These are phyloP conservation scores for Musa acuminata DNA, from an alignment of 176 grass and related monocot species.

Conservation along the genomic window DNA sequence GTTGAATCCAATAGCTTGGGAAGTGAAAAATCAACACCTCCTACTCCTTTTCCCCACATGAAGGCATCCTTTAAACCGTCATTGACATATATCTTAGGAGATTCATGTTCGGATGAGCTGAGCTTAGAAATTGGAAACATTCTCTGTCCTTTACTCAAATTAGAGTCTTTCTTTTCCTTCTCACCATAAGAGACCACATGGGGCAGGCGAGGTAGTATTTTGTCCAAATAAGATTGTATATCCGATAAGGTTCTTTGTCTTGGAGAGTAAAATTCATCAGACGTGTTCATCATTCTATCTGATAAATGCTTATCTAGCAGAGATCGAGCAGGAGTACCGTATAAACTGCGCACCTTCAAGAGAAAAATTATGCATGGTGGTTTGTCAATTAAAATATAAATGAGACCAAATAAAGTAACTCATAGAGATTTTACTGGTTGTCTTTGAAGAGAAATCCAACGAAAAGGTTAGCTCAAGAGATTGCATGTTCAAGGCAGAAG, in stretches of 20 bases:
- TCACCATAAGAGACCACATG: conserved; percentile 34
- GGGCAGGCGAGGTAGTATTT: conserved; percentile 48
- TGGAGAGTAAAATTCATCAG: conserved; percentile 64
- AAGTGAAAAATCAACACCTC: conserved; percentile 37
- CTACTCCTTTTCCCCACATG: conserved; percentile 63
- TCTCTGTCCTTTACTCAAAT: conserved; percentile 35
- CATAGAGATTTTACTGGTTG: not conserved
- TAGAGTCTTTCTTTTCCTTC: conserved; percentile 28
- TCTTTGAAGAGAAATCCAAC: not conserved
- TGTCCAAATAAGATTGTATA: conserved; percentile 68
- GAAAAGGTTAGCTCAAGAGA: too few species aligned
- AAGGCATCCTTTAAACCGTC: conserved; percentile 77
- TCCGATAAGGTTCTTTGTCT: conserved; percentile 60
- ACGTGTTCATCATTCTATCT: conserved; percentile 40
- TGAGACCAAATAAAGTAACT: conserved; percentile 14
- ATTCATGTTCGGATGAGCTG: conserved; percentile 38
- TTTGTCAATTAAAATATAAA: conserved; percentile 8
- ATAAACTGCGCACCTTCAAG: conserved; percentile 65
- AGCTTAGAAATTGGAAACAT: conserved; percentile 37
- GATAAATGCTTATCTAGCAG: conserved; percentile 42
- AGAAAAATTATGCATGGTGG: conserved; percentile 19
- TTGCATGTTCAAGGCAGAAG: too few species aligned
- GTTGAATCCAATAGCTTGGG: conserved; percentile 68
- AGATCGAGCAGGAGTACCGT: conserved; percentile 66
- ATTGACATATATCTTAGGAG: conserved; percentile 29